Base-by-base conservation (phyloP, 306 rosid species). In the Cicer chorassanicum region DNA sequence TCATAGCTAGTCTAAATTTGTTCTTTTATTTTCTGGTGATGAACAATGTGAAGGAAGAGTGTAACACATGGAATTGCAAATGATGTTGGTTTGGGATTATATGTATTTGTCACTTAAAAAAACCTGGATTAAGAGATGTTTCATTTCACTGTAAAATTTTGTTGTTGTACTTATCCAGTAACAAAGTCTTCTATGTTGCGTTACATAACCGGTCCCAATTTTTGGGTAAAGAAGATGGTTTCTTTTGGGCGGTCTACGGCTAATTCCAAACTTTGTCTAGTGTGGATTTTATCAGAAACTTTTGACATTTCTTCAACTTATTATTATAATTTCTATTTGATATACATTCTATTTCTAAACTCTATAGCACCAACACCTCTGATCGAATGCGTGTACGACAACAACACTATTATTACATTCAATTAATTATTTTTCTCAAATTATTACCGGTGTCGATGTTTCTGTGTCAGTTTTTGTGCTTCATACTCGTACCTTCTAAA, bases 131-230 rank as follows among this genome's bases (percentile, higher is more conserved):
- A 12, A 24, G 57, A 75, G 66, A 51, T 41, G 36, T 60, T 57
- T 77, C 75, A 16, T 60, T 57, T 77, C 72, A 16, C 21, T 78
- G 85, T 85, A 65, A 70, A 85, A 68, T 82, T 61, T 84, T 43
- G 70, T 78, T 70, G 48, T 19, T 65, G 66, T 49, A 67, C 43
- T 50, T 74, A 54, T 24, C 55, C 48, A 14, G 50, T 54, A 42
- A 44, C 11, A 45, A 24, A 48, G 34, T 68, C 44, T 68, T 10
- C 1, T 24, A 13, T n/a, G 45, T 49, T 68, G 45, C 60, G n/a
- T 68, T n/a, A 8, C 59, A n/a, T 14, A 48, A 8, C 51, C 1
- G 9, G n/a, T 19, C 56, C 40, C 56, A 44, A 21, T 45, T 19
- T 29, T 9, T 10, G 38, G 10, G 19, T 44, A 9, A 64, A 64